Base-by-base conservation (phyloP, 768 basidiomycete genomes). In the Cyclocybe cylindracea region DNA sequence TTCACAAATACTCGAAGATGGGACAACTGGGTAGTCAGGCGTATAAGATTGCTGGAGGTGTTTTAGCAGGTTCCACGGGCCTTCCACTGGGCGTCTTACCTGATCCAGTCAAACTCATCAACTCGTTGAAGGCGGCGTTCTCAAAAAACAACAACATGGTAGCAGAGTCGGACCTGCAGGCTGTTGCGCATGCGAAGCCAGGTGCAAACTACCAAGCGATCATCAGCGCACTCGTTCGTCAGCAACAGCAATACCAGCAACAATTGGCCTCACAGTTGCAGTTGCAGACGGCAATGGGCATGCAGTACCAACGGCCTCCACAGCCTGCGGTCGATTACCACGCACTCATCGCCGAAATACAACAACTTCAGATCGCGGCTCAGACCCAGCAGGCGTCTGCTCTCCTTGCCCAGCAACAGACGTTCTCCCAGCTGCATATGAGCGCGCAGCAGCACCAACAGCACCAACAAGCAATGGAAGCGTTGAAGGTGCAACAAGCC, bases 141-240 rank as follows among this genome's bases (percentile, higher is more conserved):
- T 51, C 51, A 36, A 60, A 47, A 35, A 55, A 33, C 6, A 58
- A 60, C 10, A 56, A 44, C 3, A 57, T 55, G 4, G 46, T 65
- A 10, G 57, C 58, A 2, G 56, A 58, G 32, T 42, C 59, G 9
- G 61, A 68, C 36, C 48, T 74, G 39, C 66, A 70, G 44, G 63
- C 63, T 29, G 69, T 71, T 16, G 47, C 70, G 19, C 59, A 70
- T 43, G 68, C 65, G 2, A 53, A 56, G 18, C 67, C 66, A 5
- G 51, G 65, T 45, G 71, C 70, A 18, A 63, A 72, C 55, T 75
- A 73, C 53, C 60, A 61, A 31, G 63, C 46, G 0, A 64, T 71
- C 4, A 66, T 74, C 14, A 60, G 66, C 50, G 68, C 66, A 2
- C 54, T 74, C 40, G 36, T 62, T 29, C 57, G 62, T 13, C 68